A percentile compares a stretch with the other conserved stretches of the same genome.
Evolutionary conservation across 129 eudicot genomes (phyloP).

Genomic region (Artemisia annua): DNA sequence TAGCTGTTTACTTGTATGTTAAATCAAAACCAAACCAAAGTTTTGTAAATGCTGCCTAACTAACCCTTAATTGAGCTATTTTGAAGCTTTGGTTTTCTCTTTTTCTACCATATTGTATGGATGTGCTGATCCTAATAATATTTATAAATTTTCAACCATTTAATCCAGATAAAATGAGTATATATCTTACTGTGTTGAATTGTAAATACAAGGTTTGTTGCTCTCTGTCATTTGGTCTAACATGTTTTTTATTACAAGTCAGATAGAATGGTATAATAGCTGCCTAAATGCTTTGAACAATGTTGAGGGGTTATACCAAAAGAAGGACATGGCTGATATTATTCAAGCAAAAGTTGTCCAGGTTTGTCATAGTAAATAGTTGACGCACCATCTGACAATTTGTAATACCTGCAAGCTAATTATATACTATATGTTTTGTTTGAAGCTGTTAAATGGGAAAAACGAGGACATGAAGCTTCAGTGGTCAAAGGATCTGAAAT

Average conservation of each 20-base stretch:
- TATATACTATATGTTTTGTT: conserved; percentile 8
- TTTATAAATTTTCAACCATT: background rate
- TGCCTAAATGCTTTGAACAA: conserved; percentile 70
- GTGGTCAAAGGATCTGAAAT: conserved; percentile 65
- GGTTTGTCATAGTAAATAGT: conserved; percentile 35
- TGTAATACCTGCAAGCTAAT: conserved; percentile 17
- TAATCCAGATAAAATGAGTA: background rate
- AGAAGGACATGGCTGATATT: conserved; percentile 67
- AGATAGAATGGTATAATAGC: conserved; percentile 86
- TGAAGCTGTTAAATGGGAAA: conserved; percentile 70
- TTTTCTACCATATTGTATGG: conserved; percentile 12
- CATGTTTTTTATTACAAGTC: conserved; percentile 28
- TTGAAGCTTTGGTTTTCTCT: background rate
- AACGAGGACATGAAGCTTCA: conserved; percentile 70
- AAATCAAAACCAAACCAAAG: background rate
- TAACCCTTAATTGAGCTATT: conserved; percentile 9
- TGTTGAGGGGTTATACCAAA: conserved; percentile 65
- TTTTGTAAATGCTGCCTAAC: conserved; percentile 2
- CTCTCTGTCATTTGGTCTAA: conserved; percentile 22
- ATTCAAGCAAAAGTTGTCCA: conserved; percentile 83
- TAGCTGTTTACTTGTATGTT: background rate
- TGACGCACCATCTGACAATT: background rate
- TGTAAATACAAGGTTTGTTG: background rate
- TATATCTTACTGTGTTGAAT: conserved; percentile 16
- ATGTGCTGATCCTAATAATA: conserved; percentile 9